A percentile compares a stretch with the other conserved stretches of the same genome.
Conservation (phyloP, 257 asterid species). For the Vinca minor region DNA sequence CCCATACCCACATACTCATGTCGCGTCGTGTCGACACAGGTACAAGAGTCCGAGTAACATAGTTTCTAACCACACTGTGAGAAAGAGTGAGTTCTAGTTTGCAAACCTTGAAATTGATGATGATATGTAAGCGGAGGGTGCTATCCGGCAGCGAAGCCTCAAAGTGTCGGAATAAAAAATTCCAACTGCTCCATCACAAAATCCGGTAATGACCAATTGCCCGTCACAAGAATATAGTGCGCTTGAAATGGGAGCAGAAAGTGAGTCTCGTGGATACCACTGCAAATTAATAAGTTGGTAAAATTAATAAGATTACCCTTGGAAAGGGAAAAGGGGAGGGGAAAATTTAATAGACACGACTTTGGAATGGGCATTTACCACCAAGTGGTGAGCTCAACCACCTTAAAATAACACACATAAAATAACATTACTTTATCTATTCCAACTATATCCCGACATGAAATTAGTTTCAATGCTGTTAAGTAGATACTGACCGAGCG, state of each 20-base stretch:
- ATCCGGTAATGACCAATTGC: conserved; percentile 56
- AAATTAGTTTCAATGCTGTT: too few relatives aligned
- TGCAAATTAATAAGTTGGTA: conserved; percentile 25
- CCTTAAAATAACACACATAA: background rate
- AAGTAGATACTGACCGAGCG: conserved; percentile 48
- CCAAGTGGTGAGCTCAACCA: background rate
- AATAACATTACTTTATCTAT: background rate
- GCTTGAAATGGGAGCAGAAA: conserved; percentile 64
- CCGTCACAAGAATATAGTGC: conserved; percentile 87
- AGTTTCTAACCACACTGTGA: background rate
- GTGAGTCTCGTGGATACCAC: conserved; percentile 88
- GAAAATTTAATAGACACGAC: background rate
- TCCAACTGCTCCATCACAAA: conserved; percentile 85
- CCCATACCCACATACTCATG: too few relatives aligned
- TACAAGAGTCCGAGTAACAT: too few relatives aligned
- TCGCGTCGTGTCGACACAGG: too few relatives aligned
- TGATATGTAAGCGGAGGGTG: conserved; percentile 67
- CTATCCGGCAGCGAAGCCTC: conserved; percentile 67
- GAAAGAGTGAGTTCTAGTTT: background rate
- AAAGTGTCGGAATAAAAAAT: conserved; percentile 66
- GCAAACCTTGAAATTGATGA: conserved; percentile 62
- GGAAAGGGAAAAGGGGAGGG: background rate
- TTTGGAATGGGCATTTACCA: background rate
- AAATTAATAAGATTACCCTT: conserved; percentile 4
- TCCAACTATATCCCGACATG: background rate